Base-by-base conservation (phyloP, 257 asterid genomes). In the Ilex aquifolium region DNA sequence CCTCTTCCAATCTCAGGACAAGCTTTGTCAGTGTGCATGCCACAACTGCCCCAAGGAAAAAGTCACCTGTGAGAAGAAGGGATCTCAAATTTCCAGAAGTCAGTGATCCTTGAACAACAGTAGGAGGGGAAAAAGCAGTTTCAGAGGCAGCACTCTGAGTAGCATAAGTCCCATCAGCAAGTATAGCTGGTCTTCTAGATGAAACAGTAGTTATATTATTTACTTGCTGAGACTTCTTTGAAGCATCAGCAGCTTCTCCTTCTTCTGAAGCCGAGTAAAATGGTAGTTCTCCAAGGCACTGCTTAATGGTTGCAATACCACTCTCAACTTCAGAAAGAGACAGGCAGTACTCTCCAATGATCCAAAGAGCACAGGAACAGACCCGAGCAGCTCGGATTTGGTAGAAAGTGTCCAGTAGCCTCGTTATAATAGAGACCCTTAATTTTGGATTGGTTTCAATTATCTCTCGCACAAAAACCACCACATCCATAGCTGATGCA, bases 131-230 rank as follows among this genome's bases (percentile, higher is more conserved):
- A 72, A 90, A 85, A 66, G 88, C 88, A 71, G 97, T 90, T 76
- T 90, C 97, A 57, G 97, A 90, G 54, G 97, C 97, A 72, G 95
- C 97, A 80, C 95, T 90, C 76, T 87, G 97, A 57, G 97, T 90
- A 58, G 97, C 95, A 59, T 90, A 90, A 36, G 97, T 90, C 57
- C 97, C 97, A 72, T 90, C 97, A 59, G 97, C 93, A 74, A 90
- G 97, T 77, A 90, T 70, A 67, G 91, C 95, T 2, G 97, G 97
- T 67, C 97, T 79, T 83, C 85, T 80, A 61, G 97, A 87, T n/a
- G 97, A 90, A 72, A 85, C 85, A 36, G 92, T 87, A 59, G 81
- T 85, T n/a, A 36, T 36, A 7, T 91, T 80, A 68, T 79, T 79
- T 17, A 74, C 81, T 78, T 76, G 95, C 77, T 77, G 89, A 68